Conservation (phyloP, 2,329 filamentous ascomycete species). For the Aspergillus texensis region DNA sequence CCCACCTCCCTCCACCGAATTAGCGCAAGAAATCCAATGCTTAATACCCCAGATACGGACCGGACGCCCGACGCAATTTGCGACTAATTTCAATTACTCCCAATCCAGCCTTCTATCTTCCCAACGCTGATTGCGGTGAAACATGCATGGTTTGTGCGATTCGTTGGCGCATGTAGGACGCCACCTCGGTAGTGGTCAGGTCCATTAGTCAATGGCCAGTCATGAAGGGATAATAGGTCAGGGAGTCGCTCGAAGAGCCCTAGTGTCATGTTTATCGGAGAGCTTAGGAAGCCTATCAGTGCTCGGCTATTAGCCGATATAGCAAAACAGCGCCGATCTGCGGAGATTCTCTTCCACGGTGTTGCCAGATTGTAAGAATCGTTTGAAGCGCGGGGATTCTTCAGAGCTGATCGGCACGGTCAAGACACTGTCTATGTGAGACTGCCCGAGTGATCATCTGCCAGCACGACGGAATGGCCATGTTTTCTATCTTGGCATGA, state of each 20-base stretch:
- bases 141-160: neutral
- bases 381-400: neutral
- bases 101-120: neutral
- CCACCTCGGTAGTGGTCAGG: neutral
- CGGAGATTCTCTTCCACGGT: neutral
- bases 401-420: neutral
- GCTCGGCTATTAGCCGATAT: neutral
- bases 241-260: neutral
- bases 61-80: neutral
- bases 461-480: neutral
- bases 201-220: neutral
- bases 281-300: neutral
- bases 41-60: conserved; percentile 6
- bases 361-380: neutral
- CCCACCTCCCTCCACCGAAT: neutral
- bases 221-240: neutral
- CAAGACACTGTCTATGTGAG: neutral
- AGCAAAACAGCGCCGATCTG: neutral
- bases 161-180: neutral
- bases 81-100: conserved; percentile 1
- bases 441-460: neutral
- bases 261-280: neutral
- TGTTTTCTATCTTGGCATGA: neutral
- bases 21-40: neutral
- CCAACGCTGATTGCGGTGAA: neutral